These are phyloP conservation scores for Dryadomyces sulphureus DNA, from an alignment of 2,329 filamentous ascomycete species.

Conservation along the genomic window DNA sequence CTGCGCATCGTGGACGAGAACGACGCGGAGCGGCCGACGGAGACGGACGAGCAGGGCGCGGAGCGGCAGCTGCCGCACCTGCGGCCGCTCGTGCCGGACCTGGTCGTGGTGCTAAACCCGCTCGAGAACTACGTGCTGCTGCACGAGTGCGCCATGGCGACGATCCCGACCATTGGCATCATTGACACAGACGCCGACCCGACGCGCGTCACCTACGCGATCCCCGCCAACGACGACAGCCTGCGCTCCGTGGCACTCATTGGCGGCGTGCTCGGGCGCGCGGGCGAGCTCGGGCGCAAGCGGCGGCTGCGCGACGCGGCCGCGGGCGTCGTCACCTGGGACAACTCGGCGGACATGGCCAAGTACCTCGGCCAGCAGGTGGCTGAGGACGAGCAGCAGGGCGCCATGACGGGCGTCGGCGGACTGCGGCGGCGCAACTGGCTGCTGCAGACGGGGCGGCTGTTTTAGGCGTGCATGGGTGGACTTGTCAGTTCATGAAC, in stretches of 20 bases:
- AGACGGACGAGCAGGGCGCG: slow-evolving; percentile 38
- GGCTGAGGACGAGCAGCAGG: background rate
- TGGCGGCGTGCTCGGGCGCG: slow-evolving; percentile 69
- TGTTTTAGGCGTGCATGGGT: background rate
- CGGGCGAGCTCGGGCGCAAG: slow-evolving; percentile 62
- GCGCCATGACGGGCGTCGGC: background rate
- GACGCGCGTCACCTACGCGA: slow-evolving; percentile 88
- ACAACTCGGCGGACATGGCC: slow-evolving; percentile 26
- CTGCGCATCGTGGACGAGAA: slow-evolving; percentile 64
- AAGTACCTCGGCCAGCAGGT: background rate
- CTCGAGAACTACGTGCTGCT: slow-evolving; percentile 81
- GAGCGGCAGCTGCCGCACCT: background rate
- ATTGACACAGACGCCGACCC: slow-evolving; percentile 90
- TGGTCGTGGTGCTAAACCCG: slow-evolving; percentile 87
- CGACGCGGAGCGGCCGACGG: slow-evolving; percentile 45
- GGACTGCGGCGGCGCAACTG: background rate
- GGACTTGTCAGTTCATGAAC: no score
- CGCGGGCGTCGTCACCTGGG: slow-evolving; percentile 49
- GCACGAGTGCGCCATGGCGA: slow-evolving; percentile 78
- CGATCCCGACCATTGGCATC: slow-evolving; percentile 85
- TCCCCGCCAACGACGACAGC: slow-evolving; percentile 95
- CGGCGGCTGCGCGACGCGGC: slow-evolving; percentile 49
- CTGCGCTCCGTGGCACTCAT: slow-evolving; percentile 70
- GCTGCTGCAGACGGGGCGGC: background rate
- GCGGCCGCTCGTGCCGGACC: slow-evolving; percentile 63